Evolutionary conservation across 1,139 yeast genomes (phyloP), one percentile per base, ranked within the genome.

Genomic region (Spencermartinsiella ligniputridi): DNA sequence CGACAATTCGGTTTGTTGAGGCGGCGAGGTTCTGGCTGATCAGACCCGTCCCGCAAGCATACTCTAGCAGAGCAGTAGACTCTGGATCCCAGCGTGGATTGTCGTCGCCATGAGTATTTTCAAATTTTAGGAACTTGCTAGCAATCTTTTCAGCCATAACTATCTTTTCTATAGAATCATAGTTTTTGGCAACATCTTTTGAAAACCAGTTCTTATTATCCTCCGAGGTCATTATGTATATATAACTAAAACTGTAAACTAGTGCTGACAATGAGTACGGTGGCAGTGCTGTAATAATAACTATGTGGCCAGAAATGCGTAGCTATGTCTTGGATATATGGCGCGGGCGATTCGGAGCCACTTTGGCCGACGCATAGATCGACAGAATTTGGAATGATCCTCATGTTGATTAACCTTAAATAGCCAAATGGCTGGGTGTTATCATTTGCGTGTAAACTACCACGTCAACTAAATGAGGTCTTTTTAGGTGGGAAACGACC

Each of bases 21-120:
- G 60, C 56, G 2, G 61, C 60, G n/a, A 62, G 35, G n/a, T 47
- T 42, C 44, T 53, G 53, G 24, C 57, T 49, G n/a, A 60, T 43
- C 19, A 55, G 42, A 1, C 64, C 65, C 1, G 61, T 53, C 1
- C 66, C 66, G 37, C 66, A 60, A 4, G 61, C 66, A 51, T 62
- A 59, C 39, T 62, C 66, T 3, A 62, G 50, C 12, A 60, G 56
- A 15, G 40, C 45, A n/a, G 63, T 56, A 2, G 50, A 32, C 16
- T 52, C 51, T 2, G 44, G 30, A 37, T 50, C 42, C 57, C 58
- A 55, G 12, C 46, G 41, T 12, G 47, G 37, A 24, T 36, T 40
- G 16, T 24, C 36, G 3, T 37, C 40, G 35, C 18, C 40, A 34
- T 4, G 37, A 24, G 8, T 36, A 34, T 5, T 20, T 24, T 30